Conservation (phyloP, 2,329 filamentous ascomycete genomes). For the Hypoxylon sp. region DNA sequence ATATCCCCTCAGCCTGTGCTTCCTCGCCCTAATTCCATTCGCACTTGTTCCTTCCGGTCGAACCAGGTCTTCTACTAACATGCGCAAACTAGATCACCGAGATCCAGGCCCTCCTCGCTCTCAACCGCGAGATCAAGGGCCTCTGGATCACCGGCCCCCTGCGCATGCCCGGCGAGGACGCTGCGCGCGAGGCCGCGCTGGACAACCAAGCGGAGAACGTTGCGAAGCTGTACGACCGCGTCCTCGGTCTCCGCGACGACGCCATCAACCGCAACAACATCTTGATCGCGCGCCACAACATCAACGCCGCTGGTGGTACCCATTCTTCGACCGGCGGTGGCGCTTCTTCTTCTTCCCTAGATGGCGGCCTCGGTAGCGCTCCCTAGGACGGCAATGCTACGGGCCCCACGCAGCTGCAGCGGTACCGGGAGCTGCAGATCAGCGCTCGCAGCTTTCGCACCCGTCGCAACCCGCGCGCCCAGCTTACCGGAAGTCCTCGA, state of each 20-base stretch:
- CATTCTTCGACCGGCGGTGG: not conserved
- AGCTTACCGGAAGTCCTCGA: too few species aligned
- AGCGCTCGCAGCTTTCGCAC: too few species aligned
- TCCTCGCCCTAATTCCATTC: too few species aligned
- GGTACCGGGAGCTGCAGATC: too few species aligned
- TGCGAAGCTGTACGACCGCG: constrained; percentile 49
- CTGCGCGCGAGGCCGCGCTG: constrained; percentile 51
- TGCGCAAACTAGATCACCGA: constrained; percentile 52
- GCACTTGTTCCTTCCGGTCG: not conserved
- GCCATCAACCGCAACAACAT: not conserved
- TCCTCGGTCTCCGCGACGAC: constrained; percentile 45
- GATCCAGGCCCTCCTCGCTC: constrained; percentile 58
- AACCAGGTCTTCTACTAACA: not conserved
- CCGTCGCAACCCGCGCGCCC: too few species aligned
- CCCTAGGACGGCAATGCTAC: too few species aligned
- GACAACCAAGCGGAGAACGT: constrained; percentile 54
- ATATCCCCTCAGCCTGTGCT: too few species aligned
- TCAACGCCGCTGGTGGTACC: not conserved
- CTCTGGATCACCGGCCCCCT: constrained; percentile 63
- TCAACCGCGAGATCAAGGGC: constrained; percentile 62
- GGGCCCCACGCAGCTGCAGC: too few species aligned
- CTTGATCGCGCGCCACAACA: too few species aligned
- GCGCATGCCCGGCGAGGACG: constrained; percentile 57
- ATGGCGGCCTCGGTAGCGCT: too few species aligned
- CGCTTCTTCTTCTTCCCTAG: not conserved